Conservation (phyloP, 2,329 filamentous ascomycete genomes). For the Teratosphaeria pseudoeucalypti region DNA sequence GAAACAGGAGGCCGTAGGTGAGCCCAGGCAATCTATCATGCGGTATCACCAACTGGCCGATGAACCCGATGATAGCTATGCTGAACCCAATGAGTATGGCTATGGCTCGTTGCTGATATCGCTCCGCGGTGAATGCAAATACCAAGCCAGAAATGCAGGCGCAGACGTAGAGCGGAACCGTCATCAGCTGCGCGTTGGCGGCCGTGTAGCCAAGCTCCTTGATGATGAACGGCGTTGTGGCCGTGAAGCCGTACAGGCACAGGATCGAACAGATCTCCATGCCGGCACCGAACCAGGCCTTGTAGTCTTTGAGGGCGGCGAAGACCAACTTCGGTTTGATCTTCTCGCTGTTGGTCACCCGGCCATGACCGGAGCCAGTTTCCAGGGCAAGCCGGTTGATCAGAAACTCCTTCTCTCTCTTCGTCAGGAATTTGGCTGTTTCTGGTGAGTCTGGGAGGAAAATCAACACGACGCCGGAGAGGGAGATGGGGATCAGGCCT, state of each 20-base stretch:
- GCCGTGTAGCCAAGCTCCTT: slow-evolving; percentile 34
- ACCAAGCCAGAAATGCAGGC: slow-evolving; percentile 14
- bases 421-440: slow-evolving; percentile 50
- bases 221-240: slow-evolving; percentile 47
- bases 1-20: slow-evolving; percentile 43
- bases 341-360: slow-evolving; percentile 17
- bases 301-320: slow-evolving; percentile 36
- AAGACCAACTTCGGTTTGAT: slow-evolving; percentile 25
- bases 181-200: slow-evolving; percentile 33
- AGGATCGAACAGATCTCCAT: not conserved
- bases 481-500: slow-evolving; percentile 18
- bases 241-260: slow-evolving; percentile 55
- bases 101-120: slow-evolving; percentile 5
- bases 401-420: slow-evolving; percentile 41
- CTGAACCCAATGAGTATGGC: slow-evolving; percentile 9
- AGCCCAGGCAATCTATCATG: slow-evolving; percentile 31
- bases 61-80: slow-evolving; percentile 11
- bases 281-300: slow-evolving; percentile 26
- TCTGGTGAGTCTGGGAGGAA: slow-evolving; percentile 56
- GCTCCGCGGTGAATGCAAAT: slow-evolving; percentile 10
- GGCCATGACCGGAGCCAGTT: slow-evolving; percentile 8
- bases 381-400: slow-evolving; percentile 28
- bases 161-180: slow-evolving; percentile 34
- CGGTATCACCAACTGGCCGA: slow-evolving; percentile 36
- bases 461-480: slow-evolving; percentile 14